These are phyloP conservation scores for Ustilago crameri DNA, from an alignment of 1,284 basidiomycete species.

Conservation along the genomic window DNA sequence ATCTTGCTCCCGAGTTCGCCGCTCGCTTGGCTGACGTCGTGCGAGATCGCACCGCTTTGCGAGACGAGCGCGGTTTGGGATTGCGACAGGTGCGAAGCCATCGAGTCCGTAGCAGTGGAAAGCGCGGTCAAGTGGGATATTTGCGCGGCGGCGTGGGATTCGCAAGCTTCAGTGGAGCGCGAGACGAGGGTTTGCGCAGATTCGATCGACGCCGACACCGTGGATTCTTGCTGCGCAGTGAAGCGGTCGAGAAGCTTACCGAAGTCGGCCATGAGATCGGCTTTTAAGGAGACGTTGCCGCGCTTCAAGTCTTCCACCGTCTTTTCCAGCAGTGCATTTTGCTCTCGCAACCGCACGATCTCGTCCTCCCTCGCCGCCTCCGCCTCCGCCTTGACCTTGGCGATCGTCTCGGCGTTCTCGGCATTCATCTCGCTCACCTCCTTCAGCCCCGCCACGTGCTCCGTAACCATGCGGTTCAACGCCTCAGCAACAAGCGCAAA, in stretches of 20 bases:
- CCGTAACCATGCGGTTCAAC: constrained; percentile 66
- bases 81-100: constrained; percentile 19
- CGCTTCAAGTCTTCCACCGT: constrained; percentile 77
- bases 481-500: constrained; percentile 63
- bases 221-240: constrained; percentile 76
- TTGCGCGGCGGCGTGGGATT: constrained; percentile 21
- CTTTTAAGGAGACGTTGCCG: constrained; percentile 76
- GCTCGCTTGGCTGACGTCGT: constrained; percentile 25
- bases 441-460: constrained; percentile 75
- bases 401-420: constrained; percentile 33
- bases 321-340: constrained; percentile 77
- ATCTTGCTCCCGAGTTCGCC: constrained; percentile 34
- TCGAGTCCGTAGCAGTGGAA: constrained; percentile 2
- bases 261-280: constrained; percentile 78
- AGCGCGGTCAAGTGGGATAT: constrained; percentile 13
- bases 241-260: constrained; percentile 79
- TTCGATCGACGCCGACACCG: constrained; percentile 75
- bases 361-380: constrained; percentile 73
- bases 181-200: constrained; percentile 71
- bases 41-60: constrained; percentile 13
- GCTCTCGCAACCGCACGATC: constrained; percentile 76
- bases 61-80: constrained; percentile 12
- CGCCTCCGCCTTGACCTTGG: constrained; percentile 73
- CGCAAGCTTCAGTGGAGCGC: constrained; percentile 11
- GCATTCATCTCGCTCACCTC: constrained; percentile 75